Evolutionary conservation across 2,329 filamentous ascomycete genomes (phyloP).

Genomic region (Ophiostoma perfectum): DNA sequence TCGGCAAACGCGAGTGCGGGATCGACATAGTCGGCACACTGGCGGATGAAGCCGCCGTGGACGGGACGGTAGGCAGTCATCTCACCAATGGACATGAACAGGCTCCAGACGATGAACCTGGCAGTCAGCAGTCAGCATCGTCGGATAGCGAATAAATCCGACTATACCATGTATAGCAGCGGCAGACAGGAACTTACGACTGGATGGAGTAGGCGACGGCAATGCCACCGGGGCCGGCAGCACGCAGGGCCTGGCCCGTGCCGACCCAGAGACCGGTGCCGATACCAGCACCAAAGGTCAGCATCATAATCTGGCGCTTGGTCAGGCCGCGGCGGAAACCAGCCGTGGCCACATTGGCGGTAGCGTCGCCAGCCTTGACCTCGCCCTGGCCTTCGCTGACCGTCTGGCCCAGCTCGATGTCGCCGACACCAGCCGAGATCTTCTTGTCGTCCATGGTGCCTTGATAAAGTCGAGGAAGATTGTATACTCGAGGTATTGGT

Average conservation of each 20-base stretch:
- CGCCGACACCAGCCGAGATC: neutral
- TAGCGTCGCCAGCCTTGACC: neutral
- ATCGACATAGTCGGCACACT: slow-evolving; percentile 3
- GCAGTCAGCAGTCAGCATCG: neutral
- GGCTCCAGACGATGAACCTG: neutral
- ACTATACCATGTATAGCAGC: too few relatives aligned
- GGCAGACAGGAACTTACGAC: neutral
- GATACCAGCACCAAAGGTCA: slow-evolving; percentile 9
- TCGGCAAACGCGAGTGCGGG: neutral
- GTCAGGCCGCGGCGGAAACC: neutral
- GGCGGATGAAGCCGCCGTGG: neutral
- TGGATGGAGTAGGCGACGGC: slow-evolving; percentile 2
- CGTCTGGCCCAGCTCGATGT: neutral
- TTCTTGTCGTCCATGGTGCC: neutral
- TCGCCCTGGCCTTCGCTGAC: neutral
- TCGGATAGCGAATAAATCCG: too few relatives aligned
- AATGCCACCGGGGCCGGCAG: neutral
- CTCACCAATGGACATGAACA: slow-evolving; percentile 7
- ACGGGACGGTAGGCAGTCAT: slow-evolving; percentile 6
- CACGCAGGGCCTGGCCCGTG: slow-evolving; percentile 2
- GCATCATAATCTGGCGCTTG: slow-evolving; percentile 6
- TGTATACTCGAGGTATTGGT: neutral
- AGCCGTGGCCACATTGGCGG: neutral
- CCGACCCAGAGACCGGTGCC: slow-evolving; percentile 2
- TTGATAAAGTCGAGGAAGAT: too few relatives aligned